Evolutionary conservation across 768 basidiomycete genomes (phyloP), one percentile per base, ranked within the genome.

Genomic region (Leucogyrophana mollusca): DNA sequence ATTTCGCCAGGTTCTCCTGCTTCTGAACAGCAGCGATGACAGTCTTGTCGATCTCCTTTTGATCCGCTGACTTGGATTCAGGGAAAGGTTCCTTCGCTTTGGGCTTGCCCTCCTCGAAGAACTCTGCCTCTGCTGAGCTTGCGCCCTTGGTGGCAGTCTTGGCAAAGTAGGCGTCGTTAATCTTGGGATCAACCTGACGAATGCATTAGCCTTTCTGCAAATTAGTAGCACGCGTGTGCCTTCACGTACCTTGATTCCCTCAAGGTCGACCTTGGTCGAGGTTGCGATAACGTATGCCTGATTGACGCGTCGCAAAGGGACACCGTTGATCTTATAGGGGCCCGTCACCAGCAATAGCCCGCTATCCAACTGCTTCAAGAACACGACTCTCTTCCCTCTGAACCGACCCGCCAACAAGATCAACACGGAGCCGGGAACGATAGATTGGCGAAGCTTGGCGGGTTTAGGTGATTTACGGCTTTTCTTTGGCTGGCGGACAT

Each of bases 261-360:
- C 78, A 47, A 97, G 68, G 55, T 95, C 89, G 56, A 98, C 71
- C 73, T 86, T 92, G 57, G 96, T 97, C 46, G 94, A 94, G 49
- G 96, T 99, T 48, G 95, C 92, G 62, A 99, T 98, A 52, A 94
- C 93, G 67, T 99, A 99, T 45, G 96, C 93, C 77, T 97, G 95
- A 78, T 94, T 95, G 50, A 99, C 94, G 69, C 96, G 84, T 69
- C 94, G 82, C 68, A 99, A 80, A 58, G 96, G 96, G 37, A 99
- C 95, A 67, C 96, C 96, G 72, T 99, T 99, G 68, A 98, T 68
- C 80, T 93, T 95, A 83, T 83, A 97, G 39, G 96, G 96, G 46
- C 96, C 96, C 32, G 94, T 93, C 59, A 99, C 93, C 71, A 99
- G 78, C 61, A 99, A 73, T 62, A 99, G 72, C 45, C 96, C 96